phyloP scores from a whole-genome alignment of 176 grass and related monocot species.

The Otatea glauca region DNA sequence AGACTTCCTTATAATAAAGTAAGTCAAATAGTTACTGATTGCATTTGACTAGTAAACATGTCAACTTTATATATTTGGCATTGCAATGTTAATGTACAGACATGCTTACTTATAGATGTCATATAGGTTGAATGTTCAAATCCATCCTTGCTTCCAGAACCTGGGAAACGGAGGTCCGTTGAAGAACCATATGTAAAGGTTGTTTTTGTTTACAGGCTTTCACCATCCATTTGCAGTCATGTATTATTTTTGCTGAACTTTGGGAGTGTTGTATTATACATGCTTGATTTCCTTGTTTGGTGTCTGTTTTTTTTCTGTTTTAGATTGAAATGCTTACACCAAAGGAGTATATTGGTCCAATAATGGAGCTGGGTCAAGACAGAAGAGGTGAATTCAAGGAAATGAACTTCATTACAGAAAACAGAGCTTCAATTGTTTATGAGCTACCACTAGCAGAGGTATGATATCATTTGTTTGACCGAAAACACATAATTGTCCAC shows the following conservation, averaged over 20 bases:
- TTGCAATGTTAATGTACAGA: constrained; percentile 18
- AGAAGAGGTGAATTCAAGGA: constrained; percentile 98
- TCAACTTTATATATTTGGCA: constrained; percentile 41
- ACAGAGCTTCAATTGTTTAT: constrained; percentile 85
- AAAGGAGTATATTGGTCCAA: constrained; percentile 91
- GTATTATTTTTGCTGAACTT: constrained; percentile 18
- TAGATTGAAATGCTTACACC: constrained; percentile 97
- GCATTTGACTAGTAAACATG: constrained; percentile 24
- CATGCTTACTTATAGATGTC: constrained; percentile 44
- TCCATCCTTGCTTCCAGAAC: constrained; percentile 92
- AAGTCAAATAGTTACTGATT: constrained; percentile 19
- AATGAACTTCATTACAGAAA: constrained; percentile 94
- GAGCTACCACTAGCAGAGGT: constrained; percentile 96
- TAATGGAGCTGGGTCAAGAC: constrained; percentile 98
- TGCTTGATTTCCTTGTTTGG: constrained; percentile 38
- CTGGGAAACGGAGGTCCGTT: constrained; percentile 77
- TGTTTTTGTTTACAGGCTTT: constrained; percentile 38
- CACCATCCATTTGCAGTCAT: constrained; percentile 30
- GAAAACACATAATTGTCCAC: constrained; percentile 6
- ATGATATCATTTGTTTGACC: constrained; percentile 28
- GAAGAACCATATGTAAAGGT: constrained; percentile 99
- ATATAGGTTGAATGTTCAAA: constrained; percentile 90
- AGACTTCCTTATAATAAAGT: constrained; percentile 3
- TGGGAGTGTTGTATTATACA: constrained; percentile 6
- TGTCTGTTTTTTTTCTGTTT: constrained; percentile 21